Conservation (phyloP, 1,284 basidiomycete species). For the Cutaneotrichosporon dermatis region DNA sequence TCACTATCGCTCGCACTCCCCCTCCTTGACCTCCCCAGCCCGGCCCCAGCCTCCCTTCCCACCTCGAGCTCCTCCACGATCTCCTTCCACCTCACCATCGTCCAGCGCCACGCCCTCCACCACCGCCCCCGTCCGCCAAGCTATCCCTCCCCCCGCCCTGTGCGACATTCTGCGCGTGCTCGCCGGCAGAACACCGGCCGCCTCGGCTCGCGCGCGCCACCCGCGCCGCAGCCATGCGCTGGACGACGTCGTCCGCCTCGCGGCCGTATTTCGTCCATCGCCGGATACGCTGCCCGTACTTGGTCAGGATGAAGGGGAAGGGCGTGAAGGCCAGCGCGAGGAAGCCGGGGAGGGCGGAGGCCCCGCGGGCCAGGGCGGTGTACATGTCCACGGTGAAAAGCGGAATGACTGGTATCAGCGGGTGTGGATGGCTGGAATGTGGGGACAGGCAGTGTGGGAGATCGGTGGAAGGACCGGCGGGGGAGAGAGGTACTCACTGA, state of each 20-base stretch:
- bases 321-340: slow-evolving; percentile 59
- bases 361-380: slow-evolving; percentile 56
- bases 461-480: no score
- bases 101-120: background rate
- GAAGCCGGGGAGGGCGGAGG: slow-evolving; percentile 56
- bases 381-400: slow-evolving; percentile 59
- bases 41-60: background rate
- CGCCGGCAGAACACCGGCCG: background rate
- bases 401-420: slow-evolving; percentile 52
- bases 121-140: background rate
- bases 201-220: background rate
- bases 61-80: background rate
- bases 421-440: no score
- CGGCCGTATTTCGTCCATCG: slow-evolving; percentile 24
- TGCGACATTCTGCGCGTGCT: background rate
- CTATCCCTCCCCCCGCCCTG: background rate
- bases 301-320: slow-evolving; percentile 44
- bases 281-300: slow-evolving; percentile 22
- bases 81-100: background rate
- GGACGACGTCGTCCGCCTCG: slow-evolving; percentile 15
- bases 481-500: slow-evolving; percentile 1
- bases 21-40: background rate
- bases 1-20: background rate
- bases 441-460: no score
- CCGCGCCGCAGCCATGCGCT: background rate